phyloP scores from a whole-genome alignment of 2,329 filamentous ascomycete genomes.

The Gnomoniopsis smithogilvyi region DNA sequence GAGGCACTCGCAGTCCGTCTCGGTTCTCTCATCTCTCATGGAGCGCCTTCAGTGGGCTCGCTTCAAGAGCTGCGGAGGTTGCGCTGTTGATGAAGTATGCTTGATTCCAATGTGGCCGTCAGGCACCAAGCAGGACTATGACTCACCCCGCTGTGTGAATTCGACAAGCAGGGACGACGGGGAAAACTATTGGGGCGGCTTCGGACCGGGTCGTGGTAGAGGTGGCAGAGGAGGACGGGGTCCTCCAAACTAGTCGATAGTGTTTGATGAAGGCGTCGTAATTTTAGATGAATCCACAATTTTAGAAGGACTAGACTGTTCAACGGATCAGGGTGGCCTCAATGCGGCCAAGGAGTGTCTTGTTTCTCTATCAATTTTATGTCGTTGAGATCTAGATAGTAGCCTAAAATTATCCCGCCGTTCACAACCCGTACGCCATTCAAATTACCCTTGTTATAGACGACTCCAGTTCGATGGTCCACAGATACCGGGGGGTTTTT shows the following conservation, averaged over 20 bases:
- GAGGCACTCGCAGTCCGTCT: background rate
- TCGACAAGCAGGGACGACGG: conserved; percentile 8
- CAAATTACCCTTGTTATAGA: no score
- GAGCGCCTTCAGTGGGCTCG: conserved; percentile 17
- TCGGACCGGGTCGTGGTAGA: conserved; percentile 4
- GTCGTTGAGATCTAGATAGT: no score
- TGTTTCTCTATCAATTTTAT: no score
- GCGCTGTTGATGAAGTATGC: conserved; percentile 20
- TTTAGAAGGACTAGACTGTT: background rate
- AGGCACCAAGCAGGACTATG: conserved; percentile 18
- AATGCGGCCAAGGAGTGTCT: no score
- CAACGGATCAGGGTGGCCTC: no score
- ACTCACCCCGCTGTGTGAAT: conserved; percentile 19
- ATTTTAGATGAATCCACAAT: background rate
- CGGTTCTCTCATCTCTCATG: conserved; percentile 10
- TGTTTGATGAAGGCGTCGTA: background rate
- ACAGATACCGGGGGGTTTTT: no score
- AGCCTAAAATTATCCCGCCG: no score
- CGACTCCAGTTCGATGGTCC: no score
- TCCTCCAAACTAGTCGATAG: background rate
- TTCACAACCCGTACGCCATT: no score
- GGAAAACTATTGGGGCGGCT: conserved; percentile 19
- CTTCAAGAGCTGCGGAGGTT: conserved; percentile 21
- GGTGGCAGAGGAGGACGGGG: background rate
- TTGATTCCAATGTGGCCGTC: conserved; percentile 22